Evolutionary conservation across 176 grass and related monocot genomes (phyloP), one percentile per base, ranked within the genome.

Genomic region (Poa pratensis): DNA sequence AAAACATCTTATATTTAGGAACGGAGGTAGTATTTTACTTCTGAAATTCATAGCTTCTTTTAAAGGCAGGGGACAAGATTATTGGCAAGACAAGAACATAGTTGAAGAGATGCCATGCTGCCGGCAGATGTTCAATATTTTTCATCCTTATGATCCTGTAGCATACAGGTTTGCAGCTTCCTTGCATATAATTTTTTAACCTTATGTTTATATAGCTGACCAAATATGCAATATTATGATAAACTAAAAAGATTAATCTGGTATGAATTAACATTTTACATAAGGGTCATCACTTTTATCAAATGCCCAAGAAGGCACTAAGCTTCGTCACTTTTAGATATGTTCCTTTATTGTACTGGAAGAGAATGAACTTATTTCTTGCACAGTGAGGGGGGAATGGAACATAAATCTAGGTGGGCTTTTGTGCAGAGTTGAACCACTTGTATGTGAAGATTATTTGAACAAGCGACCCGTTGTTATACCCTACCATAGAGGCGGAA

Each of bases 141-240:
- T 98, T 75, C 96, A 98, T 90, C 96, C 96, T 68, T 98, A 88
- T 87, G 96, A 98, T 89, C 96, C 96, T 79, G 93, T 98, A 81
- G 96, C 96, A 83, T 98, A 95, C 68, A 92, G 93, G 96, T 98
- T 78, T 79, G 81, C 66, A 71, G 61, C n/a, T 67, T 63, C 71
- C 10, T 63, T 58, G 82, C 66, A 75, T 51, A 34, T 43, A 49
- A 52, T 27, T 19, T 63, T 68, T 28, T 84, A 66, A 58, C 30
- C 16, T 42, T 62, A 22, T 76, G 26, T 76, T 81, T 60, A 46
- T 69, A 68, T n/a, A 70, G 20, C 57, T 30, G 10, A 60, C 45
- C 27, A 89, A 60, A 81, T 67, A 75, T 80, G 37, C 52, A 83
- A 17, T 78, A 72, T 34, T n/a, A 7, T 30, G 4, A 23, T 52